These are phyloP conservation scores for Macrolepiota dolichaula DNA, from an alignment of 768 basidiomycete species.

Conservation along the genomic window DNA sequence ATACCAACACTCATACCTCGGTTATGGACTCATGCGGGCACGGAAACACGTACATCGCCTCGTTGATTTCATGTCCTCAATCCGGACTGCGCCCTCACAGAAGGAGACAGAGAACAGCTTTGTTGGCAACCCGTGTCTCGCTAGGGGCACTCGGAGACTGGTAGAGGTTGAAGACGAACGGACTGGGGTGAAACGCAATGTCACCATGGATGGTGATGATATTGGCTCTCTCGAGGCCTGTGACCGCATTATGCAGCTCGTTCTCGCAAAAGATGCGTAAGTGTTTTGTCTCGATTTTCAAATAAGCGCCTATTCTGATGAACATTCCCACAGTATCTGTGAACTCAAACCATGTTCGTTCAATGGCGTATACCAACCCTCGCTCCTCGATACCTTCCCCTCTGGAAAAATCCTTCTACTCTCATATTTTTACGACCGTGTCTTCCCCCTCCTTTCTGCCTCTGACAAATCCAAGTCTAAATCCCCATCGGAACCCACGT, in stretches of 20 bases:
- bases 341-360: conserved; percentile 93
- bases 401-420: conserved; percentile 84
- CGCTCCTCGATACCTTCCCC: conserved; percentile 84
- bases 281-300: conserved; percentile 28
- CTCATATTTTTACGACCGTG: conserved; percentile 97
- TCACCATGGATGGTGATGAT: conserved; percentile 84
- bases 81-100: conserved; percentile 25
- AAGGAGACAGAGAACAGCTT: conserved; percentile 12
- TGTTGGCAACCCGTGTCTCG: conserved; percentile 81
- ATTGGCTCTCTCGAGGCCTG: conserved; percentile 87
- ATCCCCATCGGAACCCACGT: conserved; percentile 14
- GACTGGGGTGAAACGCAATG: conserved; percentile 43
- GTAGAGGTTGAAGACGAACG: conserved; percentile 61
- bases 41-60: conserved; percentile 81
- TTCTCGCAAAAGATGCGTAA: conserved; percentile 93
- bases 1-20: conserved; percentile 98
- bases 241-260: conserved; percentile 76
- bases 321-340: conserved; percentile 56
- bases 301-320: not conserved
- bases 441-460: conserved; percentile 64
- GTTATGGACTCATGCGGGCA: conserved; percentile 92
- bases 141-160: conserved; percentile 53
- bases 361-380: conserved; percentile 96
- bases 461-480: conserved; percentile 13
- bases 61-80: conserved; percentile 77